phyloP scores from a whole-genome alignment of 345 rosid genomes.

The Corchorus olitorius region DNA sequence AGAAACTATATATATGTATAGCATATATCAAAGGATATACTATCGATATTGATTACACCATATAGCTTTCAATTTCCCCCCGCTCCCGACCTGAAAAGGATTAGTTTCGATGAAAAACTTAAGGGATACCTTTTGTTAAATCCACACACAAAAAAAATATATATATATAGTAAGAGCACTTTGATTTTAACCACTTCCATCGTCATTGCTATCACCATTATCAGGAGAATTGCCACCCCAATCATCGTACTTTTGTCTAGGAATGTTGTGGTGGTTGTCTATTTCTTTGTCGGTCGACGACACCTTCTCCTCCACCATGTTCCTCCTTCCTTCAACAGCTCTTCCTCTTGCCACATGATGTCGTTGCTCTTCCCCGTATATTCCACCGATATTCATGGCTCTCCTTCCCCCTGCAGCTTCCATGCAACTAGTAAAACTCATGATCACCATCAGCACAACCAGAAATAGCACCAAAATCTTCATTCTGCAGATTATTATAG shows the following conservation, averaged over 20 bases:
- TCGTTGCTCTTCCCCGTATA: slow-evolving; percentile 25
- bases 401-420: slow-evolving; percentile 21
- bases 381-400: slow-evolving; percentile 24
- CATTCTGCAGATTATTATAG: slow-evolving; percentile 5
- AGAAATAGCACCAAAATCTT: slow-evolving; percentile 30
- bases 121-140: too few relatives aligned
- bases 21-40: too few relatives aligned
- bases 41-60: too few relatives aligned
- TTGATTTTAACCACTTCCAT: slow-evolving; percentile 1
- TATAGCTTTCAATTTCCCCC: too few relatives aligned
- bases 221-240: slow-evolving; percentile 19
- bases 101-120: too few relatives aligned
- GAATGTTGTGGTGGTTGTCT: slow-evolving; percentile 47
- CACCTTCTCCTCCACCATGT: slow-evolving; percentile 8
- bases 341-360: slow-evolving; percentile 20
- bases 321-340: slow-evolving; percentile 16
- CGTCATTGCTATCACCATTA: slow-evolving; percentile 16
- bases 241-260: slow-evolving; percentile 35
- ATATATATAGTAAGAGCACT: background rate
- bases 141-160: too few relatives aligned
- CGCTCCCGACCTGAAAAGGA: too few relatives aligned
- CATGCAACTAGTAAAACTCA: slow-evolving; percentile 25
- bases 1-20: too few relatives aligned
- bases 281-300: slow-evolving; percentile 10
- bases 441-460: slow-evolving; percentile 33